Base-by-base conservation (phyloP, 192 early-diverging fungal species). In the Neocallimastix lanati region DNA sequence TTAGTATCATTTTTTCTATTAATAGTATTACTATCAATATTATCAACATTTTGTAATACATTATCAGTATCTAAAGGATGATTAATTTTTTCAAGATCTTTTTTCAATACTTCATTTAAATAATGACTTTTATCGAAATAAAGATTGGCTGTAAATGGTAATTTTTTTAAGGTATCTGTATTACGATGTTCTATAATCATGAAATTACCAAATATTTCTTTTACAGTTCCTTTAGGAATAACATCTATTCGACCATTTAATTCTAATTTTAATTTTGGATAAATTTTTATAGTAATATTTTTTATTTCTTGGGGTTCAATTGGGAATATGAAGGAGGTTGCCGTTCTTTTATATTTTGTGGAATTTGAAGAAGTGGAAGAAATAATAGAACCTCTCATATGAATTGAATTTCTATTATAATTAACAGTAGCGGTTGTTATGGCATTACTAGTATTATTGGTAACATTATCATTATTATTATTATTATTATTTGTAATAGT, bases 291-390 rank as follows among this genome's bases (percentile, higher is more conserved):
- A n/a, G n/a, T n/a, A n/a, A n/a, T n/a, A n/a, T n/a, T n/a, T n/a
- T n/a, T n/a, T n/a, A n/a, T n/a, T n/a, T n/a, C n/a, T n/a, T n/a
- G n/a, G n/a, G n/a, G n/a, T n/a, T n/a, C n/a, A n/a, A n/a, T n/a
- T 36, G 91, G 83, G 78, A 94, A 90, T 2, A 92, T 88, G 28
- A 94, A 87, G 12, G 88, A 90, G 28, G 87, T 82, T 29, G 85
- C 84, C 12, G 89, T 93, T 76, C 82, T 84, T 80, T 86, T 92
- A 37, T 87, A 87, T 77, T 88, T 50, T 88, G 28, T 25, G 28
- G 12, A n/a, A 15, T 4, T 14, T n/a, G 1, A 21, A 79, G 29
- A 79, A 11, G 80, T 82, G 27, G 77, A 36, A 28, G n/a, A 82
- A 28, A 78, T 78, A n/a, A 76, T 76, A 27, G 82, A 77, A 1